Percentiles rank a stretch among this genome's conserved stretches.
phyloP scores from a whole-genome alignment of 768 basidiomycete genomes.

The Hypholoma sublateritium region DNA sequence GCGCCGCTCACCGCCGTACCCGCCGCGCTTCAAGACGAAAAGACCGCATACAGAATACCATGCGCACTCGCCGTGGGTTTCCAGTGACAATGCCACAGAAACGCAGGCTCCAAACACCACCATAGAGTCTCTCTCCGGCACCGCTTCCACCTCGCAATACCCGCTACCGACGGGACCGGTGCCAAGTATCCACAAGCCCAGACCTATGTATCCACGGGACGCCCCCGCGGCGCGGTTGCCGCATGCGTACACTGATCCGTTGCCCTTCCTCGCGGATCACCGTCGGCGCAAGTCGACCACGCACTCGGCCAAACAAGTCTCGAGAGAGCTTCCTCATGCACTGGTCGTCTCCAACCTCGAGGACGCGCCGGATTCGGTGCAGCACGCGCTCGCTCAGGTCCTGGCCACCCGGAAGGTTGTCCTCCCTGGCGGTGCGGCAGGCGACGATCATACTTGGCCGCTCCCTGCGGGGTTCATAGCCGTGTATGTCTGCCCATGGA shows the following conservation, averaged over 20 bases:
- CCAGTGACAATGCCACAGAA: no score
- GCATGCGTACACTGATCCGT: conserved; percentile 37
- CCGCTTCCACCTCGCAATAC: background rate
- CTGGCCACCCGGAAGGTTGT: conserved; percentile 52
- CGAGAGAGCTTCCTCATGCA: conserved; percentile 49
- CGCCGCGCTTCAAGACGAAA: background rate
- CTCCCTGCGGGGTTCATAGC: conserved; percentile 70
- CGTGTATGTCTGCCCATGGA: conserved; percentile 69
- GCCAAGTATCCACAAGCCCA: conserved; percentile 18
- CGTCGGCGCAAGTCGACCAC: background rate
- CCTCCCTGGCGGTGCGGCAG: conserved; percentile 35
- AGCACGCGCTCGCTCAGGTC: conserved; percentile 55
- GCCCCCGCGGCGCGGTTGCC: background rate
- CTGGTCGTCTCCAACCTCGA: conserved; percentile 76
- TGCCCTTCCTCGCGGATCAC: conserved; percentile 12
- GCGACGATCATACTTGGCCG: conserved; percentile 45
- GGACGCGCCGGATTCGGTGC: conserved; percentile 49
- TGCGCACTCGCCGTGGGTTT: background rate
- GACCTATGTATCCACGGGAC: conserved; percentile 13
- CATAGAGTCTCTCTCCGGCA: background rate
- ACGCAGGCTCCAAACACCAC: background rate
- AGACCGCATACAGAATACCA: background rate
- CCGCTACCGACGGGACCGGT: conserved; percentile 2
- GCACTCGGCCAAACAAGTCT: background rate
- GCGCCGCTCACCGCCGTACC: conserved; percentile 9